Base-by-base conservation (phyloP, 495 filamentous ascomycete species). In the Rhizodiscina lignyota region DNA sequence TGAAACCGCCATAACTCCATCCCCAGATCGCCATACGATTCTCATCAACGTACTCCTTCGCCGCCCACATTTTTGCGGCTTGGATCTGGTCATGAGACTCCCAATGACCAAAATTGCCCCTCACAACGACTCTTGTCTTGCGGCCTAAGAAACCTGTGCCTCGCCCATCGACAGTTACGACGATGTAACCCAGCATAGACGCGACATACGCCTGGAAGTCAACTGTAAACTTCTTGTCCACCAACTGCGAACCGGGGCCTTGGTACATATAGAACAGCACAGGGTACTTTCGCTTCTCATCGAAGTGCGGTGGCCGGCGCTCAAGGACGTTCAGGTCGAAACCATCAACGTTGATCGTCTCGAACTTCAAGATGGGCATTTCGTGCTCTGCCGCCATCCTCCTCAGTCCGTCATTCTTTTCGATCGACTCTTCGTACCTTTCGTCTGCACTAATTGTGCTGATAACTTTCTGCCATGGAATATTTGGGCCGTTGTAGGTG, bases 1-100 rank as follows among this genome's bases (percentile, higher is more conserved):
- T 86, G 63, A 92, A 97, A 13, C 89, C 89, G 22, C 89, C 89
- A 50, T 86, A 97, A 42, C 80, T 89, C 89, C 89, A 97, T 23
- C 89, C 89, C 89, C 89, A 97, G 48, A 97, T 93, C 1, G 85
- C 87, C 39, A 97, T 72, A 21, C 77, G 66, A 6, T 68, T 59
- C 40, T 68, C 65, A 55, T 96, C 91, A 4, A 92, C 77, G 53
- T 96, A 96, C 19, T 64, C 51, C 61, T 89, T 92, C 27, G 56
- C 51, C 0, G 74, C 76, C 81, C 82, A 96, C 35, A 79, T 71
- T 61, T 87, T 83, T 13, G 82, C 89, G 3, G 84, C 79, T 4
- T 74, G 77, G 37, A 97, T 94, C 54, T 97, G 89, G 51, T 96
- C 91, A 21, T 68, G 64, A 5, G 83, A 72, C 63, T 97, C 89